A percentile compares a stretch with the other conserved stretches of the same genome.
These are phyloP conservation scores for Zychaea mexicana DNA, from an alignment of 371 early-diverging fungal species.

Conservation along the genomic window DNA sequence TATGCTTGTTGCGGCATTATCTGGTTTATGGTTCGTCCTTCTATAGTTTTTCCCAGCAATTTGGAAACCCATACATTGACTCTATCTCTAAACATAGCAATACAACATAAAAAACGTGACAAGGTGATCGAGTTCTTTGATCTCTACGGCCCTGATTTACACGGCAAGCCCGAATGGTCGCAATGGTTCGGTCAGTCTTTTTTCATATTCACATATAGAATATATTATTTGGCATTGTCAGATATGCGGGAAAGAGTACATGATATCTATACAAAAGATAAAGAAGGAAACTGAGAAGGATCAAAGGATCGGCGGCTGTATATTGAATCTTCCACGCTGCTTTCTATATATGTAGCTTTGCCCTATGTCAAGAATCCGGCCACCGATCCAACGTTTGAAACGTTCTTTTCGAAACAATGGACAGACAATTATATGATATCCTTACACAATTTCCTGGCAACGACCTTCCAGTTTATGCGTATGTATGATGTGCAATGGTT, in stretches of 20 bases:
- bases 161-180: conserved; percentile 64
- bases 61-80: neutral
- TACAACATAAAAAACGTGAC: conserved; percentile 60
- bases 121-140: conserved; percentile 69
- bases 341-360: conserved; percentile 37
- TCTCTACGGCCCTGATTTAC: conserved; percentile 59
- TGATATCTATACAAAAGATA: no score
- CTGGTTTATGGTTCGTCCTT: conserved; percentile 57
- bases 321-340: neutral
- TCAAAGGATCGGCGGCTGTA: no score
- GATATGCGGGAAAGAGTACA: no score
- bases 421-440: conserved; percentile 66
- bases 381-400: conserved; percentile 64
- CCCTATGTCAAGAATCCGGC: conserved; percentile 68
- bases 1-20: conserved; percentile 63
- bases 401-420: conserved; percentile 70
- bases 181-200: conserved; percentile 65
- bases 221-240: no score
- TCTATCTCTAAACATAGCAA: conserved; percentile 34
- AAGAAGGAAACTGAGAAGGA: no score
- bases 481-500: conserved; percentile 20
- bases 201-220: neutral
- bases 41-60: neutral
- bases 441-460: conserved; percentile 66
- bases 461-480: conserved; percentile 73